These are phyloP conservation scores for Crucibulum laeve DNA, from an alignment of 768 basidiomycete species.

Conservation along the genomic window DNA sequence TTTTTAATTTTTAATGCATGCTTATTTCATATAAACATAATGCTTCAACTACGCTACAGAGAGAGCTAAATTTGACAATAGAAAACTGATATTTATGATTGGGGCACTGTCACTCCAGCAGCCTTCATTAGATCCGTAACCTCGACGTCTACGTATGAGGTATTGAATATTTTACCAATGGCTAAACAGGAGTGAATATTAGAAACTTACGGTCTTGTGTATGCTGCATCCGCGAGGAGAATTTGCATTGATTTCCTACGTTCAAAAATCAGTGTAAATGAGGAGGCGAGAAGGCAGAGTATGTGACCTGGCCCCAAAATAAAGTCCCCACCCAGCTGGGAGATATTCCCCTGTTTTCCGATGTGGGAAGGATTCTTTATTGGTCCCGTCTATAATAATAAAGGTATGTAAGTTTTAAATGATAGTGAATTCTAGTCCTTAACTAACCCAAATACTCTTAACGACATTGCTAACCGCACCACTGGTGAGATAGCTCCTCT, in stretches of 20 bases:
- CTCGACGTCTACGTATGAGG: neutral
- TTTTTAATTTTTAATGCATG: too few species aligned
- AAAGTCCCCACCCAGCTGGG: slow-evolving; percentile 63
- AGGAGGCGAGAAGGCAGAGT: too few species aligned
- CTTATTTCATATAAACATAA: too few species aligned
- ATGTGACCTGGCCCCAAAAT: slow-evolving; percentile 51
- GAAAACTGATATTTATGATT: neutral
- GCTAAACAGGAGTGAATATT: slow-evolving; percentile 3
- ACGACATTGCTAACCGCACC: slow-evolving; percentile 24
- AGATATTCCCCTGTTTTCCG: slow-evolving; percentile 62
- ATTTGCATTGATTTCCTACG: slow-evolving; percentile 40
- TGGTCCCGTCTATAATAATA: slow-evolving; percentile 24
- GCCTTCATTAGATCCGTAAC: neutral
- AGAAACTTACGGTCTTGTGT: slow-evolving; percentile 53
- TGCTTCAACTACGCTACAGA: too few species aligned
- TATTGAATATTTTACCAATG: neutral
- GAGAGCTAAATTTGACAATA: too few species aligned
- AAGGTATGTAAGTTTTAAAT: neutral
- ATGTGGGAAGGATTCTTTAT: slow-evolving; percentile 39
- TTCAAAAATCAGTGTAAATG: neutral
- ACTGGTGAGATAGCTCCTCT: slow-evolving; percentile 40
- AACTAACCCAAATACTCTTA: slow-evolving; percentile 41
- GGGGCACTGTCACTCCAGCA: neutral
- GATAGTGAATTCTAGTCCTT: neutral
- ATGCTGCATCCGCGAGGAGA: slow-evolving; percentile 56